Base-by-base conservation (phyloP, 1,284 basidiomycete species). In the Apiotrichum sp. region DNA sequence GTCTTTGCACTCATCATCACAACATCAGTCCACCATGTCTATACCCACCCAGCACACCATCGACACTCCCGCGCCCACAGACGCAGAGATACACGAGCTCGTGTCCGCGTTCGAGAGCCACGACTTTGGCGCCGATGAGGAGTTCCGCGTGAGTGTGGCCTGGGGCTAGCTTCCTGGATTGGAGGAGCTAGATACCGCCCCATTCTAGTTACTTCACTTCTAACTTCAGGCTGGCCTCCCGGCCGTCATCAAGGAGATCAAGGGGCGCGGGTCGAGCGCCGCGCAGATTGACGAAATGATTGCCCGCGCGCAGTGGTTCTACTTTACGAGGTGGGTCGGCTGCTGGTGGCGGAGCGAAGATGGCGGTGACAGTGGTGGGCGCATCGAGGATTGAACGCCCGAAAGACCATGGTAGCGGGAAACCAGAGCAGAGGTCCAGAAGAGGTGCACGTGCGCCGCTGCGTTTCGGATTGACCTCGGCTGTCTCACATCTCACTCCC, bases 221-320 rank as follows among this genome's bases (percentile, higher is more conserved):
- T 38, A 13, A 38, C 40, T 4, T 8, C 49, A 72, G 70, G 64
- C 66, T 16, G 70, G 70, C 6, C 61, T 73, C 39, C 71, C 71
- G 4, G 62, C 66, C 8, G 65, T 73, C n/a, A 64, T 72, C 50
- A 53, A 57, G 38, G 58, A 61, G 13, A 65, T 68, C 31, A 65
- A 66, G 47, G 64, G 67, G 42, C 57, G 56, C 34, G 55, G 36
- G 33, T 56, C 54, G 22, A 49, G 46, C 14, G 55, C 65, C n/a
- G 58, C 61, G 13, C 55, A 69, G 52, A 72, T 73, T 29, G 71
- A 73, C 62, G 66, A 68, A 44, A 62, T 69, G 45, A 70, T 73
- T 5, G 67, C 61, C 14, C 59, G 66, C 34, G 70, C 71, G 32
- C 71, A 73, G 50, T 73, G 71, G 71, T 72, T 69, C 59, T 73